A percentile compares a stretch with the other conserved stretches of the same genome.
Conservation (phyloP, 192 early-diverging fungal species). For the Rhizophagus sp. region DNA sequence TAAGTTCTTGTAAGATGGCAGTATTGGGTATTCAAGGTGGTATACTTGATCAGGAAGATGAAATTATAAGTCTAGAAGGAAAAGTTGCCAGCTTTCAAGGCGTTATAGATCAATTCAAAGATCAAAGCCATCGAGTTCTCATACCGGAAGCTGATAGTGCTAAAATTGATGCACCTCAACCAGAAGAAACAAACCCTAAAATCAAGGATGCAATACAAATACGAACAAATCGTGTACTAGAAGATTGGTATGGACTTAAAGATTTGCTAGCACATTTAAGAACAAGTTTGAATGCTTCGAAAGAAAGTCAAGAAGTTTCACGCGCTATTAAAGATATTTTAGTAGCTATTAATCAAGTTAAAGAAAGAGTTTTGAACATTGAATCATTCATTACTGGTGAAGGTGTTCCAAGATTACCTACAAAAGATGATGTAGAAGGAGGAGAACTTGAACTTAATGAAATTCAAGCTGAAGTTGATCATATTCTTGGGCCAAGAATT, state of each 20-base stretch:
- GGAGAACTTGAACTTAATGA: constrained; percentile 20
- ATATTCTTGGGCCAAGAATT: constrained; percentile 35
- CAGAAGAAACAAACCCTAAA: constrained; percentile 23
- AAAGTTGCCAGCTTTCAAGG: constrained; percentile 15
- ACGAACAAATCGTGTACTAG: constrained; percentile 33
- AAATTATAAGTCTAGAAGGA: constrained; percentile 13
- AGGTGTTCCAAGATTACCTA: constrained; percentile 4
- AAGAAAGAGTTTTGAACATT: constrained; percentile 32
- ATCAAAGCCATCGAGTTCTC: background rate
- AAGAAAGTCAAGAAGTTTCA: constrained; percentile 26
- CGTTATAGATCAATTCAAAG: constrained; percentile 16
- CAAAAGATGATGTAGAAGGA: constrained; percentile 29
- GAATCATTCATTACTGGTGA: constrained; percentile 27
- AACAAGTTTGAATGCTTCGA: constrained; percentile 23
- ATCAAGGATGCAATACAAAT: constrained; percentile 28
- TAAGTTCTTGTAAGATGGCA: constrained; percentile 32
- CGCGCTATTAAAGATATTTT: constrained; percentile 28
- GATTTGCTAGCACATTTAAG: constrained; percentile 23
- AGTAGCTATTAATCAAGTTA: constrained; percentile 20
- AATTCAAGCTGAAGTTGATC: constrained; percentile 34
- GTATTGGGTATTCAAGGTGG: constrained; percentile 18
- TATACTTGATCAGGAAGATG: constrained; percentile 19
- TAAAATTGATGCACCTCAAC: constrained; percentile 20
- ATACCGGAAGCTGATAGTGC: constrained; percentile 4
- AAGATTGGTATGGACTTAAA: constrained; percentile 38